phyloP scores from a whole-genome alignment of 495 filamentous ascomycete genomes.

The Neurospora terricola region DNA sequence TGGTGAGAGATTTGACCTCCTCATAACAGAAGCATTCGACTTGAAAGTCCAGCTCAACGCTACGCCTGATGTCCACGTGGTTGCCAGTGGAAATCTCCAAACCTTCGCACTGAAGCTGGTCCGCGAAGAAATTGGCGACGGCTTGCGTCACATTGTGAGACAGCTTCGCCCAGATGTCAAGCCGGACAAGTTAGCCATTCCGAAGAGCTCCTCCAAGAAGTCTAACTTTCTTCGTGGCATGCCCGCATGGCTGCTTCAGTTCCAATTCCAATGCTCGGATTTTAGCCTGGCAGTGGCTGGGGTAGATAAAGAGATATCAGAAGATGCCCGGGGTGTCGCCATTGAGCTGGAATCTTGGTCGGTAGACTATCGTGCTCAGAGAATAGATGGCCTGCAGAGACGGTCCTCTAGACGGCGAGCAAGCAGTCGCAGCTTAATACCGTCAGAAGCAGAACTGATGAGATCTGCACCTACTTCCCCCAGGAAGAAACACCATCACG shows the following conservation, averaged over 20 bases:
- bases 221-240: constrained; percentile 65
- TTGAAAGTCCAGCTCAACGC: constrained; percentile 76
- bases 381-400: constrained; percentile 43
- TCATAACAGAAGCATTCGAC: constrained; percentile 78
- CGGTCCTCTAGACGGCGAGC: constrained; percentile 47
- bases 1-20: constrained; percentile 70
- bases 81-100: constrained; percentile 69
- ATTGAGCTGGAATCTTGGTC: constrained; percentile 85
- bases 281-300: constrained; percentile 88
- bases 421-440: constrained; percentile 44
- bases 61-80: constrained; percentile 73
- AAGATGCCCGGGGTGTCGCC: constrained; percentile 66
- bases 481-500: constrained; percentile 41
- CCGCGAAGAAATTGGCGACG: constrained; percentile 80
- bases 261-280: constrained; percentile 77
- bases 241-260: constrained; percentile 75
- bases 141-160: constrained; percentile 79
- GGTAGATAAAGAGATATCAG: constrained; percentile 69
- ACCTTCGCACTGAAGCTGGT: constrained; percentile 86
- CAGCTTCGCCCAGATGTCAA: constrained; percentile 58
- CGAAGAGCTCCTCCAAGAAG: constrained; percentile 34
- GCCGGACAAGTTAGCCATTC: constrained; percentile 45
- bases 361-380: constrained; percentile 80
- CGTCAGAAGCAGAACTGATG: constrained; percentile 47
- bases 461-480: constrained; percentile 52